Conservation (phyloP, 1,284 basidiomycete genomes). For the Pholiota adiposa region DNA sequence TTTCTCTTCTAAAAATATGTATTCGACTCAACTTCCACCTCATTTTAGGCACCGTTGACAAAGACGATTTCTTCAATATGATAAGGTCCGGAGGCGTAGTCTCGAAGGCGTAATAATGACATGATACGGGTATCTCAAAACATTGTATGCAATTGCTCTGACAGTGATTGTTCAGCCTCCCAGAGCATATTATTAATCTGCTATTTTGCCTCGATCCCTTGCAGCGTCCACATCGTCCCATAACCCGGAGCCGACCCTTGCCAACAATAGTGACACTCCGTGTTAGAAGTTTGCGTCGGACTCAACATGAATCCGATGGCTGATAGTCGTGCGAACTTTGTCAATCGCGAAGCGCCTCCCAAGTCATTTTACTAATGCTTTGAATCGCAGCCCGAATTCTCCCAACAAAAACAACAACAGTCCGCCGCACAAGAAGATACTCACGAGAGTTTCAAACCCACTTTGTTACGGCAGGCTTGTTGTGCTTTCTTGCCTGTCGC, state of each 20-base stretch:
- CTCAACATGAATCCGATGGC: too few species aligned
- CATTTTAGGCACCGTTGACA: slow-evolving; percentile 53
- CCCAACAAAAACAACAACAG: not conserved
- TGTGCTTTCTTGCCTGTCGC: not conserved
- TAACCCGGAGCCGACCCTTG: too few species aligned
- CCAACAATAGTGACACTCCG: too few species aligned
- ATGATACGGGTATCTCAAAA: slow-evolving; percentile 2
- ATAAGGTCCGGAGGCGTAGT: slow-evolving; percentile 77
- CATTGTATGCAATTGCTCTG: slow-evolving; percentile 11
- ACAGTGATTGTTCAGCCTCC: slow-evolving; percentile 14
- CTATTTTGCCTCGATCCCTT: not conserved
- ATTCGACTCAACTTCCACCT: slow-evolving; percentile 7
- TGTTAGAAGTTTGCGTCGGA: too few species aligned
- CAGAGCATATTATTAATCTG: slow-evolving; percentile 6
- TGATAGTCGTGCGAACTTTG: too few species aligned
- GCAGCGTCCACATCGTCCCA: not conserved
- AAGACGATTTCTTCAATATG: slow-evolving; percentile 79
- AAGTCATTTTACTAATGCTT: too few species aligned
- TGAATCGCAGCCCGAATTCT: too few species aligned
- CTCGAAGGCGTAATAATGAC: slow-evolving; percentile 49
- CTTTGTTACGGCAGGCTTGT: not conserved
- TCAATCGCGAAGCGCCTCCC: too few species aligned
- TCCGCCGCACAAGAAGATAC: not conserved
- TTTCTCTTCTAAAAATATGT: not conserved
- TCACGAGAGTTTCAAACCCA: not conserved